phyloP scores from a whole-genome alignment of 257 asterid species.

The Anisodus tanguticus region DNA sequence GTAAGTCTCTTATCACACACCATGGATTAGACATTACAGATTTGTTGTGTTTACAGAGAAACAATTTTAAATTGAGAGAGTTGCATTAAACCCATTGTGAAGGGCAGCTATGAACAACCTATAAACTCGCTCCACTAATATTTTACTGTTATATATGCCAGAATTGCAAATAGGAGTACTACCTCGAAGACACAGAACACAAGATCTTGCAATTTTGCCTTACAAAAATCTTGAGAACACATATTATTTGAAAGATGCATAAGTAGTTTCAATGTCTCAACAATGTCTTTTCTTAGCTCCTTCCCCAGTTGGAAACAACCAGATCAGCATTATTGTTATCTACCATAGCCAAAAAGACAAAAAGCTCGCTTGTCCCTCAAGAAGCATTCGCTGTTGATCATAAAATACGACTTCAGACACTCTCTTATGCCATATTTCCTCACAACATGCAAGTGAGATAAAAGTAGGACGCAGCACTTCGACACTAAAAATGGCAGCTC shows the following conservation, averaged over 20 bases:
- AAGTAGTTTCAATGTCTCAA: conserved; percentile 1
- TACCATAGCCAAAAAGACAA: neutral
- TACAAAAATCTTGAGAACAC: neutral
- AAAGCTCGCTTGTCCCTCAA: neutral
- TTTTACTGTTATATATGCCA: neutral
- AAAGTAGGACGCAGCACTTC: neutral
- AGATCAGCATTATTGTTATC: neutral
- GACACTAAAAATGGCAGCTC: neutral
- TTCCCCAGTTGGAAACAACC: neutral
- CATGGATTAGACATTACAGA: neutral
- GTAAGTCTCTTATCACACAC: neutral
- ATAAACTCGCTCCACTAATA: neutral
- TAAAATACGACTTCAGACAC: neutral
- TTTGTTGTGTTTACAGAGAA: neutral
- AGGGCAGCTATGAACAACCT: neutral
- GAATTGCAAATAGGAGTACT: neutral
- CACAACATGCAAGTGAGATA: neutral
- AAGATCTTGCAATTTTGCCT: conserved; percentile 1
- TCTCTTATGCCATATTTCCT: neutral
- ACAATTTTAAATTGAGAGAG: neutral
- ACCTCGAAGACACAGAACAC: neutral
- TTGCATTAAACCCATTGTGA: neutral
- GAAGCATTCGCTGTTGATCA: neutral
- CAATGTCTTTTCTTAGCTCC: neutral
- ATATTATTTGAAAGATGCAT: neutral